Evolutionary conservation across 306 rosid species (phyloP).

Genomic region (Corylus heterophylla): DNA sequence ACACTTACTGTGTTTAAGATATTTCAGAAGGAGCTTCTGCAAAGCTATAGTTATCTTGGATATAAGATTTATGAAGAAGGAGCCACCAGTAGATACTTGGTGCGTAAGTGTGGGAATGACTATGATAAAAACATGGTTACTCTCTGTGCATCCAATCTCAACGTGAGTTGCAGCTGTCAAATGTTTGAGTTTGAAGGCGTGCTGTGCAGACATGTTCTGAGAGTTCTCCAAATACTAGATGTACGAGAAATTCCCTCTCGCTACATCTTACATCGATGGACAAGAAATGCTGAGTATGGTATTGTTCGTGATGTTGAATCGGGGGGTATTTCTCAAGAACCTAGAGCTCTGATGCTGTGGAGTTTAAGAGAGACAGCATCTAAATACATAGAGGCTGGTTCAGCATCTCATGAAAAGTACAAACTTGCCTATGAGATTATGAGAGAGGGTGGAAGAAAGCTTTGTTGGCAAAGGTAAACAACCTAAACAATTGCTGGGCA

Average conservation of each 20-base stretch:
- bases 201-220: conserved; percentile 79
- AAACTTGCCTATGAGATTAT: conserved; percentile 88
- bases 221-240: conserved; percentile 86
- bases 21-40: conserved; percentile 91
- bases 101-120: conserved; percentile 76
- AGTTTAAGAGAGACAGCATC: conserved; percentile 93
- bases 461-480: conserved; percentile 79
- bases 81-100: conserved; percentile 67
- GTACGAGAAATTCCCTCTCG: conserved; percentile 79
- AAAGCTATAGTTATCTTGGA: conserved; percentile 84
- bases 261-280: conserved; percentile 89
- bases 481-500: conserved; percentile 26
- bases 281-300: conserved; percentile 83
- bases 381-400: conserved; percentile 87
- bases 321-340: conserved; percentile 71
- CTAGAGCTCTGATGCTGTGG: conserved; percentile 81
- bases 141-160: conserved; percentile 53
- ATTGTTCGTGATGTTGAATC: conserved; percentile 66
- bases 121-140: conserved; percentile 72
- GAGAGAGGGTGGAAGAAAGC: conserved; percentile 89
- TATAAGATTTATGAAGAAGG: conserved; percentile 76
- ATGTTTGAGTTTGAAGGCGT: conserved; percentile 96
- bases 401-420: conserved; percentile 79
- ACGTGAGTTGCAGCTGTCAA: conserved; percentile 74
- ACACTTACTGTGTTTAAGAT: conserved; percentile 75